Base-by-base conservation (phyloP, 345 rosid genomes). In the Boechera divaricarpa region DNA sequence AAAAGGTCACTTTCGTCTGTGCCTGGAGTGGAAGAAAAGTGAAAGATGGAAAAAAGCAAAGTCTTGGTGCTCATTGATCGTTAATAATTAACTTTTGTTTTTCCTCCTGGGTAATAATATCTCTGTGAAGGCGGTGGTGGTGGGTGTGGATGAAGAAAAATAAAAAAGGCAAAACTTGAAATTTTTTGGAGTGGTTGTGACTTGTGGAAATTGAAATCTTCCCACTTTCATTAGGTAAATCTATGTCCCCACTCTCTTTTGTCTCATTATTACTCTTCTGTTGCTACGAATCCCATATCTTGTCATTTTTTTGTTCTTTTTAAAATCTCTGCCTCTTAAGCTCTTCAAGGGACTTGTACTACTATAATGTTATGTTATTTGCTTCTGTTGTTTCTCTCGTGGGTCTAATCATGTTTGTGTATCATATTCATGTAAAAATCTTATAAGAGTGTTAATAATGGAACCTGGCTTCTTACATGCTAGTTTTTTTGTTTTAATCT, bases 21-120 rank as follows among this genome's bases (percentile, higher is more conserved):
- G 69, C 42, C 72, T 78, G 51, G 47, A 77, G 80, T 69, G 80
- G 64, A 75, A 45, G 78, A 74, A 66, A 73, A 56, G 80, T 77
- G 75, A 63, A 63, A 62, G 57, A 49, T 45, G 65, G 11, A 58
- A 42, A 56, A 70, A 77, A 48, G 67, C 54, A 41, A 67, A 72
- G 81, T 72, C 73, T 51, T 78, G 63, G 69, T 78, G 69, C 68
- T 65, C 77, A 15, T 72, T 51, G 39, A 78, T 78, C 56, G 35
- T 64, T 56, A n/a, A 77, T 77, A 32, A 59, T 68, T 41, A 4
- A 44, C 41, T 41, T 15, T 5, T 29, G 60, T 18, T 70, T 18
- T 32, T 62, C 51, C 4, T 65, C 67, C 12, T 26, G 32, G 12
- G 58, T 69, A 53, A 62, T 77, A 77, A 76, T 76, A 68, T 39